Evolutionary conservation across 108 stramenopile genomes (phyloP).

Genomic region (Aurantiochytrium sp.): DNA sequence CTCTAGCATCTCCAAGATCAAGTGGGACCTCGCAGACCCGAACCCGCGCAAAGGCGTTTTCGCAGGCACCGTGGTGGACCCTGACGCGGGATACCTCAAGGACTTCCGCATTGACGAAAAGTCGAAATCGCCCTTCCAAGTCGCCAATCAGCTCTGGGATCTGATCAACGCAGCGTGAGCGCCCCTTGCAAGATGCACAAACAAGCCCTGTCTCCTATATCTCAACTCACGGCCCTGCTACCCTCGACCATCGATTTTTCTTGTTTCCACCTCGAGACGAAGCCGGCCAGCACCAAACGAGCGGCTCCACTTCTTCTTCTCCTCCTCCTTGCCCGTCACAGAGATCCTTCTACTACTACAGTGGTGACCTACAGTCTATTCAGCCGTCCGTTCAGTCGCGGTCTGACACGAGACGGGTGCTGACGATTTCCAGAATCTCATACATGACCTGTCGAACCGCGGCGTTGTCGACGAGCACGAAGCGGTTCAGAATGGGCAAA

Average conservation of each 20-base stretch:
- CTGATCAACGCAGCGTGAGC: constrained; percentile 4
- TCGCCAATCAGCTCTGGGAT: constrained; percentile 22
- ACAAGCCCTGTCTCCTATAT: background rate
- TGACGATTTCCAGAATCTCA: background rate
- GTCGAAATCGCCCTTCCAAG: background rate
- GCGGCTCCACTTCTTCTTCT: too few relatives aligned
- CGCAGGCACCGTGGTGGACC: background rate
- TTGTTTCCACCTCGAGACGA: too few relatives aligned
- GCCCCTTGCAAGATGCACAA: background rate
- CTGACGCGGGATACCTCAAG: background rate
- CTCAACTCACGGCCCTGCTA: background rate
- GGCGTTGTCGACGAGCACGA: background rate
- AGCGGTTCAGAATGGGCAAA: background rate
- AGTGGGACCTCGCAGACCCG: background rate
- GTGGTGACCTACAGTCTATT: too few relatives aligned
- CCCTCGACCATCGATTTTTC: background rate
- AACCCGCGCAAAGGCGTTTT: background rate
- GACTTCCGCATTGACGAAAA: background rate
- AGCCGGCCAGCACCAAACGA: too few relatives aligned
- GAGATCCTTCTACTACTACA: too few relatives aligned
- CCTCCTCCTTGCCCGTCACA: too few relatives aligned
- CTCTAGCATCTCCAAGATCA: background rate
- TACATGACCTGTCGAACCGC: background rate
- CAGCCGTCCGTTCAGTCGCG: background rate
- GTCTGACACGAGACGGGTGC: background rate